Percentiles rank a stretch among this genome's conserved stretches.
These are phyloP conservation scores for Globisporangium viniferum DNA, from an alignment of 352 stramenopile genomes.

Conservation along the genomic window DNA sequence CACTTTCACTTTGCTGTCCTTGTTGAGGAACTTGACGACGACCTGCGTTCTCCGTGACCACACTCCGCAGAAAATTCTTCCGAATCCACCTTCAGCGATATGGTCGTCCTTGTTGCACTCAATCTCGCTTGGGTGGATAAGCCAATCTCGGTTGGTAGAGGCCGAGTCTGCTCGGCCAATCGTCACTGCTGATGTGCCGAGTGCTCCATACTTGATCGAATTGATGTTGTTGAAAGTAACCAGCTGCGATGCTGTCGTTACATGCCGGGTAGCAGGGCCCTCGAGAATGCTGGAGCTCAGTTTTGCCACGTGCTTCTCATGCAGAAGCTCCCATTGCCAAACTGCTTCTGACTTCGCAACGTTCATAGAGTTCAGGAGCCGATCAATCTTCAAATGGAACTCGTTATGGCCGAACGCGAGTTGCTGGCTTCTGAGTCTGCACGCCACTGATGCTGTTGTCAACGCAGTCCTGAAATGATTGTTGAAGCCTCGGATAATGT, in stretches of 20 bases:
- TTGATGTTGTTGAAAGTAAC: neutral
- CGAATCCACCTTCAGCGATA: neutral
- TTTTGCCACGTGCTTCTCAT: neutral
- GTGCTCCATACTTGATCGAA: neutral
- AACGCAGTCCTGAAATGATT: neutral
- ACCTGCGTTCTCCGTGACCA: slow-evolving; percentile 2
- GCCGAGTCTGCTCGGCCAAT: neutral
- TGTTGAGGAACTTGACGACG: slow-evolving; percentile 9
- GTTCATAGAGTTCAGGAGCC: neutral
- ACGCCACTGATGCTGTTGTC: no score
- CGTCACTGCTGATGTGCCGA: neutral
- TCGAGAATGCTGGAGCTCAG: neutral
- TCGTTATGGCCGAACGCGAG: neutral
- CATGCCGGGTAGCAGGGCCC: no score
- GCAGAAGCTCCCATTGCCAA: neutral
- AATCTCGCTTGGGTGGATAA: slow-evolving; percentile 9
- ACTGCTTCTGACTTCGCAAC: neutral
- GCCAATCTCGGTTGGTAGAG: neutral
- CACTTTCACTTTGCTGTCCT: neutral
- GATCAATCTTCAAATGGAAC: slow-evolving; percentile 10
- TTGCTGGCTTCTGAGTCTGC: neutral
- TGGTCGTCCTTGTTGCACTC: neutral
- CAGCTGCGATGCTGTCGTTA: neutral
- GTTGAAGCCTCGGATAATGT: neutral
- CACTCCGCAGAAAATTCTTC: neutral